Conservation (phyloP, 345 rosid species). For the Abelmoschus esculentus region DNA sequence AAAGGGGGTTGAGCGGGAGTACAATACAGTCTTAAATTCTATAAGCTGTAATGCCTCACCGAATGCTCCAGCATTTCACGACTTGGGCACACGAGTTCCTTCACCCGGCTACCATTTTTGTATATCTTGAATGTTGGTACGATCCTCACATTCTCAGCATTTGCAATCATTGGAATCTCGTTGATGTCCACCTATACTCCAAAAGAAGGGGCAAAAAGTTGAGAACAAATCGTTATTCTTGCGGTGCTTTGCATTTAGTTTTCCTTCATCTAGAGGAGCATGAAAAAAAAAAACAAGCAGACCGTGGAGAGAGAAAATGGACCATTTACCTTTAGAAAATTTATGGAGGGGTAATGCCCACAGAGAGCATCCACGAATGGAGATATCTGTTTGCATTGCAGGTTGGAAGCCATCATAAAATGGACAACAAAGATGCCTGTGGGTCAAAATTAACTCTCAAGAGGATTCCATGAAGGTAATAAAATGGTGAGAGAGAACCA, state of each 20-base stretch:
- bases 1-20: conserved; percentile 14
- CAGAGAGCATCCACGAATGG: conserved; percentile 69
- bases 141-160: conserved; percentile 71
- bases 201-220: conserved; percentile 1
- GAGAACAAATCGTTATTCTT: background rate
- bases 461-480: background rate
- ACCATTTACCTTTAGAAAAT: conserved; percentile 65
- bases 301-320: background rate
- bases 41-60: conserved; percentile 88
- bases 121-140: conserved; percentile 96
- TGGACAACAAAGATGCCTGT: conserved; percentile 76
- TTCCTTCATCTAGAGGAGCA: background rate
- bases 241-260: too few relatives aligned
- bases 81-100: conserved; percentile 92
- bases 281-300: background rate
- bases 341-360: conserved; percentile 72
- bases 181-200: conserved; percentile 63
- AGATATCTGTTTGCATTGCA: conserved; percentile 81
- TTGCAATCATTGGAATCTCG: conserved; percentile 43
- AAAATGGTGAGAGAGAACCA: background rate
- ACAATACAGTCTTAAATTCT: conserved; percentile 30
- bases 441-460: conserved; percentile 11
- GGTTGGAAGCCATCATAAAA: conserved; percentile 48
- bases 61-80: conserved; percentile 77
- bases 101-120: conserved; percentile 70